These are phyloP conservation scores for Jaapia argillacea DNA, from an alignment of 768 basidiomycete genomes.

Conservation along the genomic window DNA sequence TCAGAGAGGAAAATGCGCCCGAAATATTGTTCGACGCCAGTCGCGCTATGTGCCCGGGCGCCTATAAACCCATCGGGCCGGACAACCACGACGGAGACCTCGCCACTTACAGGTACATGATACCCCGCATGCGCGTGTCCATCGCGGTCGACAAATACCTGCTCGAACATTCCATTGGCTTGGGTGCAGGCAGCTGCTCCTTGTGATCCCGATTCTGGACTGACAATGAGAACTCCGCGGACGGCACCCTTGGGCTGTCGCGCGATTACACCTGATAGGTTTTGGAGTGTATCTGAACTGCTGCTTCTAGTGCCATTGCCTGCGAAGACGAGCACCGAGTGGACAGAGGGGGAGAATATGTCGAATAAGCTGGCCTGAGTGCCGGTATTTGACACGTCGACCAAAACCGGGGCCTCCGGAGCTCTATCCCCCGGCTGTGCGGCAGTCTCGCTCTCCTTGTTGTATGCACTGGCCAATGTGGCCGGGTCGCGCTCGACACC, in stretches of 20 bases:
- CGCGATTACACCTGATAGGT: not conserved
- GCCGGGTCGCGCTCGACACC: not conserved
- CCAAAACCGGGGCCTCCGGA: slow-evolving; percentile 7
- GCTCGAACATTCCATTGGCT: too few species aligned
- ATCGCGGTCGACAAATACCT: slow-evolving; percentile 20
- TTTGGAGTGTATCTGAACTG: not conserved
- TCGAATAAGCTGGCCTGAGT: not conserved
- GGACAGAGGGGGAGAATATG: not conserved
- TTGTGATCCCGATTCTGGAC: too few species aligned
- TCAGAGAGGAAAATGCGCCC: not conserved
- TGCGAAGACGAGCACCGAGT: not conserved
- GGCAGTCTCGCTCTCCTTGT: not conserved
- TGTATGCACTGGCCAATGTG: not conserved
- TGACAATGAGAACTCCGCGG: too few species aligned
- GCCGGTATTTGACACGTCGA: not conserved
- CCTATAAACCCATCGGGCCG: slow-evolving; percentile 39
- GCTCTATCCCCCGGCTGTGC: slow-evolving; percentile 10
- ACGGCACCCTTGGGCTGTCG: too few species aligned
- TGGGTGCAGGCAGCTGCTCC: too few species aligned
- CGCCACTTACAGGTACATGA: slow-evolving; percentile 14
- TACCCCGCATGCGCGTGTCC: slow-evolving; percentile 33
- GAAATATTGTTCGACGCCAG: slow-evolving; percentile 9
- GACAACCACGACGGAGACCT: slow-evolving; percentile 24
- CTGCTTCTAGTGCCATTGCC: too few species aligned
- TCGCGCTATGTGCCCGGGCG: slow-evolving; percentile 18